Percentiles rank a stretch among this genome's conserved stretches.
Evolutionary conservation across 208 protist species (phyloP).

Genomic region (Trichomonas vaginalis): DNA sequence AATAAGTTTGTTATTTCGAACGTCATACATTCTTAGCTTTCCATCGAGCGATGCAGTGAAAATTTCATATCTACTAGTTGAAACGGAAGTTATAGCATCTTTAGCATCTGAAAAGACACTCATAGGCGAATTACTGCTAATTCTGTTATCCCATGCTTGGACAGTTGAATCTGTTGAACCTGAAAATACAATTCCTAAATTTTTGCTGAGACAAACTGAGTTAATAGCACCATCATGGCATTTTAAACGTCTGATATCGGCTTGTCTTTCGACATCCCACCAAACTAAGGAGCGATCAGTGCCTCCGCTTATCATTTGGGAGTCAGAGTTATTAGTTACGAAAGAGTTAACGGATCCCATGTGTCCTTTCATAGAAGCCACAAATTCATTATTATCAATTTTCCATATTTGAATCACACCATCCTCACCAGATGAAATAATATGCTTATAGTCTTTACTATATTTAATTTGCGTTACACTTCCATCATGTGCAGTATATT

Average conservation of each 20-base stretch:
- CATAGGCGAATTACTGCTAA: not conserved
- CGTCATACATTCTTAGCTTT: not conserved
- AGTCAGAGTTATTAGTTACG: not conserved
- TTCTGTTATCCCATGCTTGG: not conserved
- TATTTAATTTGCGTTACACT: not conserved
- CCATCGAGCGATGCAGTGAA: not conserved
- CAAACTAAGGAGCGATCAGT: not conserved
- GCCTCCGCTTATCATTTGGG: not conserved
- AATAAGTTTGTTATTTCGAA: not conserved
- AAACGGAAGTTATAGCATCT: not conserved
- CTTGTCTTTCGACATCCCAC: not conserved
- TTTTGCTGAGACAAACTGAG: not conserved
- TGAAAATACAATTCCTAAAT: not conserved
- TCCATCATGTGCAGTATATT: not conserved
- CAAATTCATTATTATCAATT: not conserved
- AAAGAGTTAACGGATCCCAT: not conserved
- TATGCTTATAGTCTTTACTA: not conserved
- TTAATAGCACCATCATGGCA: not conserved
- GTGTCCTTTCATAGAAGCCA: not conserved
- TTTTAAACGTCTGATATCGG: not conserved
- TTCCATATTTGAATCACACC: not conserved
- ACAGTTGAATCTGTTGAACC: not conserved
- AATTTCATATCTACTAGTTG: not conserved
- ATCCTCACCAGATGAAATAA: slow-evolving; percentile 3
- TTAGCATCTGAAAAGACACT: not conserved